A percentile compares a stretch with the other conserved stretches of the same genome.
These are phyloP conservation scores for Xylariomycetidae sp. DNA, from an alignment of 2,329 filamentous ascomycete genomes.

Conservation along the genomic window DNA sequence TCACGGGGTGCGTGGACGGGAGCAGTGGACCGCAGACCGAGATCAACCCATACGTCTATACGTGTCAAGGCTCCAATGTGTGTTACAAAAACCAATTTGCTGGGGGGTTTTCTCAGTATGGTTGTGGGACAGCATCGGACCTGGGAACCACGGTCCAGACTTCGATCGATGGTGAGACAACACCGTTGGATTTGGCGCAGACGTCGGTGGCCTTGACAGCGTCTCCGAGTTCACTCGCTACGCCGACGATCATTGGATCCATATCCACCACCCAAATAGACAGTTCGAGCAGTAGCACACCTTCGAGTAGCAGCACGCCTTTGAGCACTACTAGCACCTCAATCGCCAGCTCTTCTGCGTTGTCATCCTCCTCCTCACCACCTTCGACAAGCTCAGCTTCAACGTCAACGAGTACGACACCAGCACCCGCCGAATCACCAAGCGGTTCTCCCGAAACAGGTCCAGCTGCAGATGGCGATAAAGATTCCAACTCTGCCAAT, in stretches of 20 bases:
- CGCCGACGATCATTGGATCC: slow-evolving; percentile 38
- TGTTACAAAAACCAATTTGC: slow-evolving; percentile 54
- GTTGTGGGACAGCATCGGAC: slow-evolving; percentile 47
- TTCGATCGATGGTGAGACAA: slow-evolving; percentile 39
- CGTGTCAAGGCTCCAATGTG: slow-evolving; percentile 45
- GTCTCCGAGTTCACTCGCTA: slow-evolving; percentile 31
- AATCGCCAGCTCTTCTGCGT: slow-evolving; percentile 8
- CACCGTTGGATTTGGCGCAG: slow-evolving; percentile 31
- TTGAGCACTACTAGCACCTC: slow-evolving; percentile 8
- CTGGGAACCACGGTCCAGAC: slow-evolving; percentile 45
- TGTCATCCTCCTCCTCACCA: slow-evolving; percentile 10
- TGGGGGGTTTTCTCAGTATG: slow-evolving; percentile 53
- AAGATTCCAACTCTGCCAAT: too few species aligned
- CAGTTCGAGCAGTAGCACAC: slow-evolving; percentile 14
- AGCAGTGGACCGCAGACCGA: slow-evolving; percentile 46
- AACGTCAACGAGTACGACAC: slow-evolving; percentile 6
- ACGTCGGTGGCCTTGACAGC: slow-evolving; percentile 38
- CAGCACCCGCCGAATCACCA: too few species aligned
- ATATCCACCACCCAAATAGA: slow-evolving; percentile 17
- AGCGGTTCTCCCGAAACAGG: too few species aligned
- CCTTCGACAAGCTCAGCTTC: slow-evolving; percentile 2
- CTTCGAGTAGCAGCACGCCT: slow-evolving; percentile 10
- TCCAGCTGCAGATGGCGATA: too few species aligned
- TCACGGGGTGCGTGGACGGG: slow-evolving; percentile 52
- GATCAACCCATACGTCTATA: slow-evolving; percentile 53